phyloP scores from a whole-genome alignment of 1,284 basidiomycete species.

The Microbotryum lychnidis-dioicae region DNA sequence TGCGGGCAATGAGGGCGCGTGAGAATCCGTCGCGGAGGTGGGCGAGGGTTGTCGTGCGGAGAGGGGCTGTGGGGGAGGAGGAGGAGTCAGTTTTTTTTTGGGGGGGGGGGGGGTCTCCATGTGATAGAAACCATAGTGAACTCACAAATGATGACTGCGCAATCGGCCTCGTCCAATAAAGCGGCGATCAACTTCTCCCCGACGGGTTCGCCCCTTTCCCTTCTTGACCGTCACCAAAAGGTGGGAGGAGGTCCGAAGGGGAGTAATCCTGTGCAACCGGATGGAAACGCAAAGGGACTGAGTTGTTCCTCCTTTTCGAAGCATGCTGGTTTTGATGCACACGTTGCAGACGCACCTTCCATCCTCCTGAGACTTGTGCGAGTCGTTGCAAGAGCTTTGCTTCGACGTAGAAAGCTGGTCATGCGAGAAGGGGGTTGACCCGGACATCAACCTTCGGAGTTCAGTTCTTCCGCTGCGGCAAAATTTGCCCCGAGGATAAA shows the following conservation, averaged over 20 bases:
- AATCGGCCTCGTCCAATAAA: constrained; percentile 23
- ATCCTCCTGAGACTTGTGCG: constrained; percentile 8
- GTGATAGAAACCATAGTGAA: not conserved
- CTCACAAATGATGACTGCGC: constrained; percentile 26
- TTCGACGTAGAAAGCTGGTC: constrained; percentile 61
- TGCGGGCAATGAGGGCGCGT: constrained; percentile 60
- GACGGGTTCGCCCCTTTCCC: not conserved
- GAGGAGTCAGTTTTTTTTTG: no score
- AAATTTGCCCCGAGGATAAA: no score
- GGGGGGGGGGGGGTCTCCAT: no score
- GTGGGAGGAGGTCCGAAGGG: constrained; percentile 12
- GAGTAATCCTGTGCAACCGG: constrained; percentile 9
- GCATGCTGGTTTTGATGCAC: not conserved
- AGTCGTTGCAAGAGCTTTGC: constrained; percentile 38
- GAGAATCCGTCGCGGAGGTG: constrained; percentile 80
- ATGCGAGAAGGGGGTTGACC: no score
- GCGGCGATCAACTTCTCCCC: constrained; percentile 18
- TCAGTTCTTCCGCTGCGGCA: no score
- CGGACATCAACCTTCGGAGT: no score
- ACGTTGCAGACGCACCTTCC: constrained; percentile 8
- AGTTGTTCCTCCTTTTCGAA: no score
- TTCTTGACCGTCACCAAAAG: not conserved
- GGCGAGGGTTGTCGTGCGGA: constrained; percentile 65
- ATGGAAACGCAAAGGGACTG: no score
- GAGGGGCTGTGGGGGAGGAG: constrained; percentile 51